Conservation (phyloP, 2,329 filamentous ascomycete genomes). For the Lithohypha guttulata region DNA sequence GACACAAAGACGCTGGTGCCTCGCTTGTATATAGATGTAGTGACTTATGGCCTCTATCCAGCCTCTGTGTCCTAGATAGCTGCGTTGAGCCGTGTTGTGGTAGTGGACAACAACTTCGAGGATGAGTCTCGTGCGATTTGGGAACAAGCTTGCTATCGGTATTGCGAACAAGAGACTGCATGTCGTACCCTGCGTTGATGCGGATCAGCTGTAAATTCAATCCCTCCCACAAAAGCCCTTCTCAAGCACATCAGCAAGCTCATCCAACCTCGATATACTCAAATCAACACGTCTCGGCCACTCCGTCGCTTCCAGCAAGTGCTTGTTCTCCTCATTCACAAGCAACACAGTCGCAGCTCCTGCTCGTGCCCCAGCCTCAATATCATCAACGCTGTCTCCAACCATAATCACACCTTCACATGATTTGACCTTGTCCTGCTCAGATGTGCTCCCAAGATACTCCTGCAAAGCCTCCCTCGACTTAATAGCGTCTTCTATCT, state of each 20-base stretch:
- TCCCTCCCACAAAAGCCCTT: constrained; percentile 46
- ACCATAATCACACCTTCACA: constrained; percentile 26
- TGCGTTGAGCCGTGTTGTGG: too few species aligned
- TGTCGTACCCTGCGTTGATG: too few species aligned
- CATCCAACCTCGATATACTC: constrained; percentile 60
- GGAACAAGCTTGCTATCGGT: too few species aligned
- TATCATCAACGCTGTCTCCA: constrained; percentile 81
- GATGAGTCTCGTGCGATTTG: too few species aligned
- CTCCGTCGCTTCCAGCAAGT: constrained; percentile 50
- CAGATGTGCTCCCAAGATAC: constrained; percentile 7
- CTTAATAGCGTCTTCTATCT: neutral
- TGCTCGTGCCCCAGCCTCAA: constrained; percentile 72
- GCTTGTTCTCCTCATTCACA: constrained; percentile 66
- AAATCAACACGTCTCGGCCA: constrained; percentile 58
- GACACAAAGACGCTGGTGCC: too few species aligned
- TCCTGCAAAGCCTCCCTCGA: neutral
- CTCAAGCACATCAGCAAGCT: constrained; percentile 65
- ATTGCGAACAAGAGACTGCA: too few species aligned
- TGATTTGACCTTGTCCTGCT: constrained; percentile 40
- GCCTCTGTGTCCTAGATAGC: too few species aligned
- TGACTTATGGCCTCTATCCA: too few species aligned
- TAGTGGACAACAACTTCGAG: too few species aligned
- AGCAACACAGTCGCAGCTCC: constrained; percentile 87
- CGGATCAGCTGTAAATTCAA: too few species aligned
- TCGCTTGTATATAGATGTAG: too few species aligned